Evolutionary conservation across 352 stramenopile genomes (phyloP).

Genomic region (Globisporangium uncinulatum): DNA sequence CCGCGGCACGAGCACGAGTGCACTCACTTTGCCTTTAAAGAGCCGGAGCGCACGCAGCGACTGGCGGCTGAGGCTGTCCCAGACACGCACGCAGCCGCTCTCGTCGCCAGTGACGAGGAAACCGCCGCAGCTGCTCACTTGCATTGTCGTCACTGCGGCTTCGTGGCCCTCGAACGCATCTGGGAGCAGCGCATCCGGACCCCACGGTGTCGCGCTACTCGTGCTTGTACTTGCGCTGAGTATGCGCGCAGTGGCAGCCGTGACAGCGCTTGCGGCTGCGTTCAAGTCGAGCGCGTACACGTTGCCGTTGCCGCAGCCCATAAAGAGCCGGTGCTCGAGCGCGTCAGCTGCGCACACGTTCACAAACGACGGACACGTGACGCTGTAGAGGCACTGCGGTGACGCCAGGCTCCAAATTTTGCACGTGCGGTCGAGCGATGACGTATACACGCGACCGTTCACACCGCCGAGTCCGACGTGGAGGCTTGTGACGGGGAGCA

Average conservation of each 20-base stretch:
- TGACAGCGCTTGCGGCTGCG: slow-evolving; percentile 45
- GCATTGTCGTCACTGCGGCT: slow-evolving; percentile 44
- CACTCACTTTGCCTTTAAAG: slow-evolving; percentile 57
- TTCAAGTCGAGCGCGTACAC: slow-evolving; percentile 72
- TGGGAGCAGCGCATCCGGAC: slow-evolving; percentile 31
- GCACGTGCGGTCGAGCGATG: slow-evolving; percentile 68
- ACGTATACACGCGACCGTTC: slow-evolving; percentile 69
- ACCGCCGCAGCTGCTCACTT: slow-evolving; percentile 48
- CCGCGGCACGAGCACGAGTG: slow-evolving; percentile 40
- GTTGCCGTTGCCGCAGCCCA: slow-evolving; percentile 62
- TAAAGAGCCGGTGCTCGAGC: slow-evolving; percentile 66
- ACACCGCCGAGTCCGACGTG: slow-evolving; percentile 62
- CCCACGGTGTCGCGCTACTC: slow-evolving; percentile 23
- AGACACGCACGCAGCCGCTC: slow-evolving; percentile 49
- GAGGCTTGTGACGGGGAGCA: slow-evolving; percentile 64
- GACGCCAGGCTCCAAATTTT: slow-evolving; percentile 68
- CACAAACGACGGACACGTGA: slow-evolving; percentile 68
- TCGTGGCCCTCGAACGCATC: slow-evolving; percentile 68
- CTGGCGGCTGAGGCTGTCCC: slow-evolving; percentile 63
- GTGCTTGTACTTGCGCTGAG: slow-evolving; percentile 18
- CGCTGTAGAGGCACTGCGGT: slow-evolving; percentile 51
- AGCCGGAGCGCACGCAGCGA: slow-evolving; percentile 58
- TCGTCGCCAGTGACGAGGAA: slow-evolving; percentile 65
- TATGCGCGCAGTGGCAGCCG: slow-evolving; percentile 46
- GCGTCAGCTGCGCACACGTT: slow-evolving; percentile 51